Conservation (phyloP, 441 rosid genomes). For the Theobroma grandiflorum region DNA sequence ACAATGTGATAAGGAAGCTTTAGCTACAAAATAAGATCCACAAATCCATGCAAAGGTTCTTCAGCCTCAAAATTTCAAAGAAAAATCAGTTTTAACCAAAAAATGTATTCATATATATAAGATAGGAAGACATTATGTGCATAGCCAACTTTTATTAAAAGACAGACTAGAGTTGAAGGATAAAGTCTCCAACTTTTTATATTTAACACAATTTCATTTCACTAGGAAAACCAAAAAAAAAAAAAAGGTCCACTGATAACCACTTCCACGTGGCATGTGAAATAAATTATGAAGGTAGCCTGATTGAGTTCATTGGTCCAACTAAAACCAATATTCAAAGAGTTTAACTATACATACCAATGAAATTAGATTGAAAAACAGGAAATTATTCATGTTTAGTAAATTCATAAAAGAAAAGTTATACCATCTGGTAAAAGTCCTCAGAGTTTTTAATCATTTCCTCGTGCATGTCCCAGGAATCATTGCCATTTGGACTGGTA, state of each 20-base stretch:
- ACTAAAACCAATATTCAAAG: conserved; percentile 12
- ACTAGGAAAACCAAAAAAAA: too few species aligned
- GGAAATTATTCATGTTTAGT: background rate
- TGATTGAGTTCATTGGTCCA: background rate
- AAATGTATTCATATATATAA: background rate
- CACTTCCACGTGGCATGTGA: background rate
- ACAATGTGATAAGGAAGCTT: conserved; percentile 65
- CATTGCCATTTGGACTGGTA: conserved; percentile 72
- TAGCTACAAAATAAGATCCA: conserved; percentile 50
- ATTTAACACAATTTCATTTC: too few species aligned
- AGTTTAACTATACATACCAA: background rate
- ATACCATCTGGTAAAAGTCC: conserved; percentile 69
- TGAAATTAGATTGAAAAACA: background rate
- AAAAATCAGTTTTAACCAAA: background rate
- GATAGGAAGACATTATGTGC: too few species aligned
- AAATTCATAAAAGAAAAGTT: background rate
- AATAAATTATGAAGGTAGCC: conserved; percentile 7
- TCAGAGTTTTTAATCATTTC: conserved; percentile 78
- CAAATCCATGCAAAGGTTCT: background rate
- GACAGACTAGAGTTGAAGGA: too few species aligned
- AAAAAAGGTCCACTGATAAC: background rate
- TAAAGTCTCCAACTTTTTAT: too few species aligned
- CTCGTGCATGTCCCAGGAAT: conserved; percentile 76
- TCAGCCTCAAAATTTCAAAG: conserved; percentile 14
- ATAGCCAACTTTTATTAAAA: too few species aligned